Conservation (phyloP, 2,329 filamentous ascomycete species). For the Colletotrichum liaoningense region DNA sequence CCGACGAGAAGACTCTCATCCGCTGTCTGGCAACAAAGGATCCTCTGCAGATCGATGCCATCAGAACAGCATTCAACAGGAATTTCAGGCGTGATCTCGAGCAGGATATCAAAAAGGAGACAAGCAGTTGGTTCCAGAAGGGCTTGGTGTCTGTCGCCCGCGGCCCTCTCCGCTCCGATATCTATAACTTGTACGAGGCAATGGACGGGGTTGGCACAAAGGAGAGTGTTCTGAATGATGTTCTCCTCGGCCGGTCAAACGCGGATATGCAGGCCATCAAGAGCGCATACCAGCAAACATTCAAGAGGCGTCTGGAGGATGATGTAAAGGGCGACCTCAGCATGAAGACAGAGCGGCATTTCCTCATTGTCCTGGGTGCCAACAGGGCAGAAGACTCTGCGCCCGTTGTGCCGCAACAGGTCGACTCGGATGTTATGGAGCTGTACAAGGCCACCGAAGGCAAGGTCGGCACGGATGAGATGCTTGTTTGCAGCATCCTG, state of each 20-base stretch:
- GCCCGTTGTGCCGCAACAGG: slow-evolving; percentile 77
- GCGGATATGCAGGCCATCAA: slow-evolving; percentile 92
- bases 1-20: slow-evolving; percentile 84
- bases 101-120: slow-evolving; percentile 82
- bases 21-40: slow-evolving; percentile 77
- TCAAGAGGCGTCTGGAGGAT: slow-evolving; percentile 73
- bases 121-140: slow-evolving; percentile 78
- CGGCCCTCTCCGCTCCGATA: slow-evolving; percentile 84
- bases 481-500: slow-evolving; percentile 83
- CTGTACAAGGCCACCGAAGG: slow-evolving; percentile 83
- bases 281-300: slow-evolving; percentile 76
- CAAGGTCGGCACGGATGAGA: slow-evolving; percentile 77
- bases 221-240: slow-evolving; percentile 85
- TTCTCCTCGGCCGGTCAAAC: slow-evolving; percentile 85
- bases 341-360: slow-evolving; percentile 87
- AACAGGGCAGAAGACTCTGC: slow-evolving; percentile 81
- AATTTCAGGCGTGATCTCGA: slow-evolving; percentile 76
- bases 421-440: slow-evolving; percentile 80
- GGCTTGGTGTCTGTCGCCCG: slow-evolving; percentile 80
- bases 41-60: slow-evolving; percentile 78
- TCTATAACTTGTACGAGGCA: slow-evolving; percentile 75
- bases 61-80: slow-evolving; percentile 75
- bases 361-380: slow-evolving; percentile 82
- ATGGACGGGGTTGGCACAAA: slow-evolving; percentile 88
- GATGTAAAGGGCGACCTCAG: slow-evolving; percentile 84